Base-by-base conservation (phyloP, 1,284 basidiomycete species). In the Blastosporella zonata region DNA sequence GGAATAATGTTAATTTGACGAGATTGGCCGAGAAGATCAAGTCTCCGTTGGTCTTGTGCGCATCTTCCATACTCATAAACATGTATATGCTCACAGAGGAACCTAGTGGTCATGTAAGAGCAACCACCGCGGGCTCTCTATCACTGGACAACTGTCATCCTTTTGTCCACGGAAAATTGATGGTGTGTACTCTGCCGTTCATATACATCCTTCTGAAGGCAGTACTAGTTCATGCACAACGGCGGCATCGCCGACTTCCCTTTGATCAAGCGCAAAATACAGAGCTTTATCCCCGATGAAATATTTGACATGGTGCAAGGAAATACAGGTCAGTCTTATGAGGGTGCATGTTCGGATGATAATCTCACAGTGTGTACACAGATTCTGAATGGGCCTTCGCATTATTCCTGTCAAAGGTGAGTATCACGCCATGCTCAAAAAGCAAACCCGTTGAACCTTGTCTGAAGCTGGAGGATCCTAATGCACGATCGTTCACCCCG, bases 331-430 rank as follows among this genome's bases (percentile, higher is more conserved):
- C 58, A 7, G 31, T 52, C 9, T 43, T n/a, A 29, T 29, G 37
- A 33, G 8, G 31, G n/a, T n/a, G 17, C 18, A n/a, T 41, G 6
- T 5, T 9, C 35, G 22, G 27, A 17, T 6, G 36, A 20, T 40
- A 46, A 10, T 34, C 15, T 28, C 6, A 49, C 35, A 54, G 20
- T 31, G 20, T 37, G 29, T 22, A 8, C 35, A n/a, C 56, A 90
- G 93, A 96, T 67, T 94, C 93, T 1, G 93, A 97, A 74, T 97
- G 93, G 93, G 87, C 91, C 6, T 97, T 97, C 62, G 93, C 91
- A 8, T 70, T 96, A 41, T 91, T 94, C 66, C 69, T 97, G 18
- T 90, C 91, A 2, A 93, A 90, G 73, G 92, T 86, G 43, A 41
- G 69, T 56, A 6, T 25, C 39, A 42, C 27, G 13, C 43, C 22